A percentile compares a stretch with the other conserved stretches of the same genome.
phyloP scores from a whole-genome alignment of 371 early-diverging fungal genomes.

The Actinomucor elegans region DNA sequence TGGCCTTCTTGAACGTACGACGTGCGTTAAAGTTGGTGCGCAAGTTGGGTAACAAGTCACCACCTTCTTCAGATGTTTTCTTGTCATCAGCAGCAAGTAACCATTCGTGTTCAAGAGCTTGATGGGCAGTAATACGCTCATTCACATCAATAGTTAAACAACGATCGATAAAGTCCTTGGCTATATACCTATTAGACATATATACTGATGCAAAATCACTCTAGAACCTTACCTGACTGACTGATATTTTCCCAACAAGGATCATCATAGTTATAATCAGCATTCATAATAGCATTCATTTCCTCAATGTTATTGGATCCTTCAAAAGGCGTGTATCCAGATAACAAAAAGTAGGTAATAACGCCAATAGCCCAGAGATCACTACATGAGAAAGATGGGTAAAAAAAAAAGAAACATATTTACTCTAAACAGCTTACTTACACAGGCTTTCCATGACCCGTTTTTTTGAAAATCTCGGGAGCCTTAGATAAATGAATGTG shows the following conservation, averaged over 20 bases:
- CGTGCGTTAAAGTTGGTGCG: conserved; percentile 83
- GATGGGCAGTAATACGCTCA: conserved; percentile 71
- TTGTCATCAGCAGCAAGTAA: conserved; percentile 34
- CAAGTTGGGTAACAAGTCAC: conserved; percentile 74
- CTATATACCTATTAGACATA: conserved; percentile 28
- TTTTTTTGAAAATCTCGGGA: conserved; percentile 80
- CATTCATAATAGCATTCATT: conserved; percentile 72
- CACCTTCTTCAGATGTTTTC: conserved; percentile 27
- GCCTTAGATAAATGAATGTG: no score
- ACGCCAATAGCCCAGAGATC: conserved; percentile 96
- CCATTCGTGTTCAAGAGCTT: conserved; percentile 79
- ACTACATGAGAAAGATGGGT: conserved; percentile 9
- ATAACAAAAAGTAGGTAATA: conserved; percentile 85
- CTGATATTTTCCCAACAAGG: conserved; percentile 75
- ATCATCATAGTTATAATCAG: conserved; percentile 75
- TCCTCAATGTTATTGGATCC: conserved; percentile 60
- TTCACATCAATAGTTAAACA: conserved; percentile 76
- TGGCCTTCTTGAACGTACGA: conserved; percentile 72
- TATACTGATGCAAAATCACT: background rate
- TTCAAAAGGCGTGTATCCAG: conserved; percentile 92
- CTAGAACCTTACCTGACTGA: conserved; percentile 22
- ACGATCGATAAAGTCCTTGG: conserved; percentile 80
- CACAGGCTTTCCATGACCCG: conserved; percentile 68
- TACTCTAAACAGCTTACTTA: conserved; percentile 30
- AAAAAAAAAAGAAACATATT: background rate